Conservation (phyloP, 2,329 filamentous ascomycete genomes). For the Passalora sequoiae region DNA sequence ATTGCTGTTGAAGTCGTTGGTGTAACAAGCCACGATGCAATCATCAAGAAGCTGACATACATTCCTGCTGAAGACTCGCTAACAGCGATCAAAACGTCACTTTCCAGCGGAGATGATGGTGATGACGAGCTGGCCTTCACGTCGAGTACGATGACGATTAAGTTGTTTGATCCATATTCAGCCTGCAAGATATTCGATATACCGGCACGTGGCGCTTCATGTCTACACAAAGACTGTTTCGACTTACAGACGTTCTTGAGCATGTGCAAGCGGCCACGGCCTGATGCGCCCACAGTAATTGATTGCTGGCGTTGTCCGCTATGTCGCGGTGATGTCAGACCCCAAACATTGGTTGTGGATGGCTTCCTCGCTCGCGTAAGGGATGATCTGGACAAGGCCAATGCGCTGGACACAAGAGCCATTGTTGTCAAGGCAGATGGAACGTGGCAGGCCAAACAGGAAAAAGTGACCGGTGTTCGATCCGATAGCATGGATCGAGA, state of each 20-base stretch:
- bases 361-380: conserved; percentile 65
- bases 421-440: conserved; percentile 63
- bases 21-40: conserved; percentile 41
- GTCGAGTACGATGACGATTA: conserved; percentile 39
- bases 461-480: conserved; percentile 26
- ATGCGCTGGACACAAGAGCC: conserved; percentile 45
- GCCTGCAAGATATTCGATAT: conserved; percentile 54
- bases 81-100: conserved; percentile 53
- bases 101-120: conserved; percentile 34
- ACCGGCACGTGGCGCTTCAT: conserved; percentile 66
- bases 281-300: conserved; percentile 37
- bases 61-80: conserved; percentile 49
- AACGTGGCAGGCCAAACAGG: conserved; percentile 50
- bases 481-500: conserved; percentile 27
- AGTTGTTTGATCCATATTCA: conserved; percentile 45
- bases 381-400: conserved; percentile 37
- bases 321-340: conserved; percentile 71
- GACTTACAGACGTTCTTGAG: conserved; percentile 77
- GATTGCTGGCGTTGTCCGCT: conserved; percentile 86
- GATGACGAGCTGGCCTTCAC: conserved; percentile 47
- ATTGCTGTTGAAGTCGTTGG: conserved; percentile 67
- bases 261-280: conserved; percentile 50
- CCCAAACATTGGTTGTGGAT: conserved; percentile 65
- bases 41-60: conserved; percentile 34
- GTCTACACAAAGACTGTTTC: conserved; percentile 81